Percentiles rank a stretch among this genome's conserved stretches.
Conservation (phyloP, 2,329 filamentous ascomycete genomes). For the Cladophialophora yegresii region DNA sequence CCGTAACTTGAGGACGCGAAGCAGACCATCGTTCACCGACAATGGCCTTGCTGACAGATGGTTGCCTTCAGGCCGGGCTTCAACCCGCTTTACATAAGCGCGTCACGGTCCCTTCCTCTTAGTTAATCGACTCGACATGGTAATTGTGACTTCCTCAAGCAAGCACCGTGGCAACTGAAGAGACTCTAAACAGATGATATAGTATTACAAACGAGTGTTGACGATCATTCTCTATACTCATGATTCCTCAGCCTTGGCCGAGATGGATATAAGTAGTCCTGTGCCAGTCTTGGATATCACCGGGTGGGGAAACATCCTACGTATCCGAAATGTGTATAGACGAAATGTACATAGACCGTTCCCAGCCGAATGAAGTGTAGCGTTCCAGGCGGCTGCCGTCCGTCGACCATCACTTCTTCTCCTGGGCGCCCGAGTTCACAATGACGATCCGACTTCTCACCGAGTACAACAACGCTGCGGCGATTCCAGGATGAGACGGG, state of each 20-base stretch:
- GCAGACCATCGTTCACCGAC: background rate
- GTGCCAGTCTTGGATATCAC: background rate
- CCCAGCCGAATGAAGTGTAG: no score
- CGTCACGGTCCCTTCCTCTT: background rate
- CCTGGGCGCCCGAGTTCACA: background rate
- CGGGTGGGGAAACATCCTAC: background rate
- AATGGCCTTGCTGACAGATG: background rate
- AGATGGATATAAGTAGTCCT: background rate
- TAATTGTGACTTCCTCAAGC: background rate
- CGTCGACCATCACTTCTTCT: background rate
- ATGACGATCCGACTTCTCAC: slow-evolving; percentile 36
- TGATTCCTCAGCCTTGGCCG: background rate
- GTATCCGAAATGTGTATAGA: background rate
- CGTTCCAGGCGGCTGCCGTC: background rate
- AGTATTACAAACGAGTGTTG: background rate
- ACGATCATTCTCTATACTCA: background rate
- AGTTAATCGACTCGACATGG: background rate
- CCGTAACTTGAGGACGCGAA: background rate
- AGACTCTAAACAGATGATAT: background rate
- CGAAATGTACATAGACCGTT: background rate
- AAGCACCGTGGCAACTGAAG: background rate
- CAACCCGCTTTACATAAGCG: background rate
- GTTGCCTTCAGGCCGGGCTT: background rate
- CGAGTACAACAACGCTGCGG: slow-evolving; percentile 3
- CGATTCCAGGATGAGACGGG: slow-evolving; percentile 4